Evolutionary conservation across 139 green algal genomes (phyloP), one percentile per base, ranked within the genome.

Genomic region (Coelastrella sp.): DNA sequence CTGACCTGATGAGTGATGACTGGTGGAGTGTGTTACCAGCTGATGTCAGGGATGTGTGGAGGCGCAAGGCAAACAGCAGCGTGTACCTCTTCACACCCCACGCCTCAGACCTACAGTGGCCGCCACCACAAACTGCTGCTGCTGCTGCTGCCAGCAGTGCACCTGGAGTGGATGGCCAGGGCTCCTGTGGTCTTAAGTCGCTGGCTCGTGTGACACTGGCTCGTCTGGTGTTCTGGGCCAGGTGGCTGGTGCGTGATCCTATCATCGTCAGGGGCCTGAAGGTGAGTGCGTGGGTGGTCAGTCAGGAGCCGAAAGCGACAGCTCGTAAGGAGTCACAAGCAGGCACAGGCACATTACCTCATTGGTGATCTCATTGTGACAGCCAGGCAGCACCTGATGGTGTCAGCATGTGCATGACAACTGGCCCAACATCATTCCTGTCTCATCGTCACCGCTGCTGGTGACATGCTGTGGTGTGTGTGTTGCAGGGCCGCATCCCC

Each of bases 231-330:
- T 82, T 80, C 6, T 89, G 85, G 85, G n/a, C 70, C 81, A 84
- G 90, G n/a, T 95, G 93, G 89, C 24, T 22, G 72, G 22, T 59
- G n/a, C 92, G 93, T 6, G 94, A 95, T 80, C 92, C 94, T 35
- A 90, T 97, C 72, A 84, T 97, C 9, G 93, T 97, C 75, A 90
- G 95, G 0, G 88, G 78, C 4, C 75, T 79, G 72, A 35, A 35
- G 66, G 86, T 86, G 35, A 7, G 57, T 10, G 19, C 7, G 15
- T 72, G 63, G 63, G 12, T 72, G 63, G 4, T 4, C 4, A 17
- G 35, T 49, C 35, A 49, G 35, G 35, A 49, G 35, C 35, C 35
- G 35, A 3, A 3, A 49, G 3, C 35, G 35, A 49, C 35, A 49
- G 35, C 35, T 49, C 1, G 35, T 49, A 49, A 49, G 35, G 35